Percentiles rank a stretch among this genome's conserved stretches.
These are phyloP conservation scores for Erysiphe neolycopersici DNA, from an alignment of 2,329 filamentous ascomycete species.

Conservation along the genomic window DNA sequence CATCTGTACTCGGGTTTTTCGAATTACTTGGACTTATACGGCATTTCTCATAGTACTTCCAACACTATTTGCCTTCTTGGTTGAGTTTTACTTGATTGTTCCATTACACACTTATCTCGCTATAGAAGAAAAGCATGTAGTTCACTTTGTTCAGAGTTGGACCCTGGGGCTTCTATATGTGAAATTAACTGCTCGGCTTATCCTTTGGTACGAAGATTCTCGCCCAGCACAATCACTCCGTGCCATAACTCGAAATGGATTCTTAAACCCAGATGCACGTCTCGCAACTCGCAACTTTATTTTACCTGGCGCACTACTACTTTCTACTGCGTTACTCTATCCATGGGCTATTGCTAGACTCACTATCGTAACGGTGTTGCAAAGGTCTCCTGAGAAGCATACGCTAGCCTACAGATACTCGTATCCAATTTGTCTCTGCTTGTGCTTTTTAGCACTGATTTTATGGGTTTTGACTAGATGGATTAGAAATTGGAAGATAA, in stretches of 20 bases:
- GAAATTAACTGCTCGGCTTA: constrained; percentile 46
- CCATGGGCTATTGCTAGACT: constrained; percentile 34
- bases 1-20: constrained; percentile 8
- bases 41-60: constrained; percentile 59
- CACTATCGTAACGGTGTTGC: constrained; percentile 18
- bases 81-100: constrained; percentile 73
- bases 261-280: constrained; percentile 48
- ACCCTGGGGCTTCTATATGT: constrained; percentile 77
- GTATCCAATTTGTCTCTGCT: constrained; percentile 33
- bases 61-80: constrained; percentile 47
- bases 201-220: constrained; percentile 40
- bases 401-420: constrained; percentile 30
- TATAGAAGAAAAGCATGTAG: constrained; percentile 28
- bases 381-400: constrained; percentile 8
- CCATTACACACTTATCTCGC: constrained; percentile 26
- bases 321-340: constrained; percentile 29
- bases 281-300: constrained; percentile 70
- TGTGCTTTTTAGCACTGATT: constrained; percentile 19
- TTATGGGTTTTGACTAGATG: constrained; percentile 29
- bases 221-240: constrained; percentile 49
- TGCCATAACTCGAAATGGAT: constrained; percentile 47
- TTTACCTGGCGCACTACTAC: constrained; percentile 42
- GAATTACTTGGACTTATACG: constrained; percentile 46
- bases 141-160: constrained; percentile 83
- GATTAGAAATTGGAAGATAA: constrained; percentile 48